Evolutionary conservation across 176 grass and related monocot genomes (phyloP).

Genomic region (Oropetium thomaeum): DNA sequence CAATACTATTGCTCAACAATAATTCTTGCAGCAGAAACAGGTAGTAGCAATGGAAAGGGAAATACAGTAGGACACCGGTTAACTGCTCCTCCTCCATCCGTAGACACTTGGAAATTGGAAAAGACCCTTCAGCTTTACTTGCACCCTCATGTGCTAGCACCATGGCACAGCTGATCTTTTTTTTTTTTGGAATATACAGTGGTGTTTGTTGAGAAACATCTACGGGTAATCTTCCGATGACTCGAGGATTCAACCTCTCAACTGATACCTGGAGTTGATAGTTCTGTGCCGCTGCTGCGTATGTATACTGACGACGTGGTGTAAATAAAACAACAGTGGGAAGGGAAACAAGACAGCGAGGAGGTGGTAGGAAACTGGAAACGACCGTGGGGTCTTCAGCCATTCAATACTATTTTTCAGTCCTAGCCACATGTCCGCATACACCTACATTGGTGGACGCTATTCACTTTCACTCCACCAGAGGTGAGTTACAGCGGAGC

Average conservation of each 20-base stretch:
- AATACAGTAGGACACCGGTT: slow-evolving; percentile 3
- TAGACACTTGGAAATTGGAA: background rate
- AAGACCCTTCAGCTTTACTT: slow-evolving; percentile 17
- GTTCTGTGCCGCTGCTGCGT: background rate
- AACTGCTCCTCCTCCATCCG: slow-evolving; percentile 13
- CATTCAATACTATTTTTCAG: slow-evolving; percentile 34
- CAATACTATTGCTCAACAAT: slow-evolving; percentile 27
- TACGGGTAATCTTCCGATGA: background rate
- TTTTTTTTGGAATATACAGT: background rate
- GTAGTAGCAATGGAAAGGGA: background rate
- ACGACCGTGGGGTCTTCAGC: slow-evolving; percentile 15
- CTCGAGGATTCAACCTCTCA: background rate
- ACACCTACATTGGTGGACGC: slow-evolving; percentile 30
- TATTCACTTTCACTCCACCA: slow-evolving; percentile 40
- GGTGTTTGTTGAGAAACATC: slow-evolving; percentile 11
- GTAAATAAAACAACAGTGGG: background rate
- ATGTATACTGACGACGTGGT: slow-evolving; percentile 16
- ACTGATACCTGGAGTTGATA: background rate
- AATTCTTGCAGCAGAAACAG: slow-evolving; percentile 15
- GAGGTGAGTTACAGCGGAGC: slow-evolving; percentile 4
- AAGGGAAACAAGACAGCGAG: background rate
- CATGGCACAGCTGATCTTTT: too few species aligned
- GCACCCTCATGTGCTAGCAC: background rate
- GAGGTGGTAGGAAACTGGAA: slow-evolving; percentile 27
- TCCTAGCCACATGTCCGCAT: slow-evolving; percentile 34